A percentile compares a stretch with the other conserved stretches of the same genome.
Conservation (phyloP, 306 rosid genomes). For the Cicer cuneatum region DNA sequence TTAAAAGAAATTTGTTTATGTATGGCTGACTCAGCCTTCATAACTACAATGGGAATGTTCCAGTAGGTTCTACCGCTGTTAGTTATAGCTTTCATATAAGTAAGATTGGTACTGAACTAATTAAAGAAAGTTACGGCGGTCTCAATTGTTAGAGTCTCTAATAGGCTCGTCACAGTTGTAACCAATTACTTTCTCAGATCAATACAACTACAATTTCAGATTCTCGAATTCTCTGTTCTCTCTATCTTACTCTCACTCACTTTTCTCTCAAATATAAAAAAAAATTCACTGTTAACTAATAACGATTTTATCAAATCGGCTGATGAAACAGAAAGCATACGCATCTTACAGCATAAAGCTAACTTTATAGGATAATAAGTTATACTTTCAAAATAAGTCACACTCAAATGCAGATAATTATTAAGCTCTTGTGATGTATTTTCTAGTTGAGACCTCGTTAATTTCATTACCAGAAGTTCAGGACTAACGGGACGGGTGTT, state of each 20-base stretch:
- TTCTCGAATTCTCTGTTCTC: slow-evolving; percentile 2
- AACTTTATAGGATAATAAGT: not conserved
- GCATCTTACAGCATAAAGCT: slow-evolving; percentile 23
- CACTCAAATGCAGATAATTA: slow-evolving; percentile 21
- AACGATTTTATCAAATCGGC: not conserved
- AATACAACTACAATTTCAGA: not conserved
- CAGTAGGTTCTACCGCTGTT: not conserved
- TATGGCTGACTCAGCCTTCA: slow-evolving; percentile 3
- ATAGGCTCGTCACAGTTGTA: not conserved
- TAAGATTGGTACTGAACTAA: not conserved
- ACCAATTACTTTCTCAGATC: not conserved
- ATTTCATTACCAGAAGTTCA: slow-evolving; percentile 1
- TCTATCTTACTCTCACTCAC: not conserved
- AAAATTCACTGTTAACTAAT: not conserved
- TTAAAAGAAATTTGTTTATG: slow-evolving; percentile 10
- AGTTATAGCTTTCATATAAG: not conserved
- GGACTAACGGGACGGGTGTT: not conserved
- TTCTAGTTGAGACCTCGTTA: not conserved
- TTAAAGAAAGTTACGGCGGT: not conserved
- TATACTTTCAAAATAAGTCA: slow-evolving; percentile 15
- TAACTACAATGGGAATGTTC: not conserved
- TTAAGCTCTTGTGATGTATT: not conserved
- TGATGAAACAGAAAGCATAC: not conserved
- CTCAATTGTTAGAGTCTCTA: not conserved
- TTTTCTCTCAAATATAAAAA: not conserved